phyloP scores from a whole-genome alignment of 177 flowering plant species.

The Vitis hybrid region DNA sequence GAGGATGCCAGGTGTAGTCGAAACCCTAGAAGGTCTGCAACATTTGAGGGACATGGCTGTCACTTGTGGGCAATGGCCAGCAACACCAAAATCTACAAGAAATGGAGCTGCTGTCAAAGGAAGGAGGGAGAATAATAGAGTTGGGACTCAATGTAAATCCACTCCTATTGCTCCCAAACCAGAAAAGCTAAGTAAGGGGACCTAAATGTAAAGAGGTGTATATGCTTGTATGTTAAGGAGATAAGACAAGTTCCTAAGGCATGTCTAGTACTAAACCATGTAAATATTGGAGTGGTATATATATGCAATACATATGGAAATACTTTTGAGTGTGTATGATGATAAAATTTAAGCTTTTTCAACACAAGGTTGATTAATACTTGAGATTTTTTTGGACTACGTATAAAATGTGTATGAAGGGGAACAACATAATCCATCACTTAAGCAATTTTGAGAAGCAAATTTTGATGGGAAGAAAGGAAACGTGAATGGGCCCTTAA shows the following conservation, averaged over 20 bases:
- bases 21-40: constrained; percentile 57
- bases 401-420: too few relatives aligned
- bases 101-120: constrained; percentile 37
- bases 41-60: constrained; percentile 81
- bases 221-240: background rate
- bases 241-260: background rate
- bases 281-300: background rate
- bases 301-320: too few relatives aligned
- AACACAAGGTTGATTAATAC: too few relatives aligned
- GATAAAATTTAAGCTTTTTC: too few relatives aligned
- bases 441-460: too few relatives aligned
- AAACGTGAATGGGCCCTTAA: too few relatives aligned
- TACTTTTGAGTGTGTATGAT: too few relatives aligned
- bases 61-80: constrained; percentile 71
- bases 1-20: constrained; percentile 62
- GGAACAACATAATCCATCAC: too few relatives aligned
- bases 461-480: too few relatives aligned
- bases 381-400: too few relatives aligned
- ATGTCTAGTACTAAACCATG: background rate
- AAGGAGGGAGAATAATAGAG: constrained; percentile 26
- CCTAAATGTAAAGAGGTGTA: constrained; percentile 8
- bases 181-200: constrained; percentile 1
- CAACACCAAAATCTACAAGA: constrained; percentile 30
- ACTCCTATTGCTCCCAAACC: constrained; percentile 29
- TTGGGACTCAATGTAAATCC: constrained; percentile 31